Conservation (phyloP, 2,329 filamentous ascomycete species). For the Botrytis deweyae region DNA sequence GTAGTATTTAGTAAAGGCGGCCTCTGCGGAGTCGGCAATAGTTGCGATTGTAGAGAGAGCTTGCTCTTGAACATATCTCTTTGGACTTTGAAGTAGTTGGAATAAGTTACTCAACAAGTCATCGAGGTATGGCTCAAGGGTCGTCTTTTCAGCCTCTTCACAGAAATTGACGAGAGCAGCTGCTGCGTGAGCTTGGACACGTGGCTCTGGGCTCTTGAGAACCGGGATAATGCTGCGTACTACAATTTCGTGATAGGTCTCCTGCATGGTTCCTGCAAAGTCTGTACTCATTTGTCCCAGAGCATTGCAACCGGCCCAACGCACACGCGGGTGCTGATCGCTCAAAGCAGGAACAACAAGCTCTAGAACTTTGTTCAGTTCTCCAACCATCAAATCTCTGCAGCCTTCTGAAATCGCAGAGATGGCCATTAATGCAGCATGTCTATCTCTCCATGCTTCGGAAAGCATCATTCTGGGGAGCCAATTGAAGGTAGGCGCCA, state of each 20-base stretch:
- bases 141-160: conserved; percentile 91
- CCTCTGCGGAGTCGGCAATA: conserved; percentile 96
- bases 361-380: conserved; percentile 90
- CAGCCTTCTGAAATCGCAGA: conserved; percentile 98
- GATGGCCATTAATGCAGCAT: conserved; percentile 97
- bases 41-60: conserved; percentile 97
- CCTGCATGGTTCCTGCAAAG: conserved; percentile 97
- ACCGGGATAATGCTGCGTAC: conserved; percentile 91
- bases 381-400: conserved; percentile 90
- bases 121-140: conserved; percentile 90
- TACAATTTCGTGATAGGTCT: conserved; percentile 85
- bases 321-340: conserved; percentile 88
- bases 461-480: conserved; percentile 97
- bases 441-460: conserved; percentile 88
- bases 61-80: conserved; percentile 97
- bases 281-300: conserved; percentile 99
- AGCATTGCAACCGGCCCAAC: conserved; percentile 97
- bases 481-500: conserved; percentile 95
- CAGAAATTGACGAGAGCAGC: conserved; percentile 99
- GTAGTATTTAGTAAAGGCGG: conserved; percentile 93
- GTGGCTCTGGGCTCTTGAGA: conserved; percentile 81
- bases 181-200: conserved; percentile 94
- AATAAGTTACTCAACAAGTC: conserved; percentile 82
- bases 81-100: conserved; percentile 82
- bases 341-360: conserved; percentile 89